Base-by-base conservation (phyloP, 1,284 basidiomycete genomes). In the Sanghuangporus sanghuang region DNA sequence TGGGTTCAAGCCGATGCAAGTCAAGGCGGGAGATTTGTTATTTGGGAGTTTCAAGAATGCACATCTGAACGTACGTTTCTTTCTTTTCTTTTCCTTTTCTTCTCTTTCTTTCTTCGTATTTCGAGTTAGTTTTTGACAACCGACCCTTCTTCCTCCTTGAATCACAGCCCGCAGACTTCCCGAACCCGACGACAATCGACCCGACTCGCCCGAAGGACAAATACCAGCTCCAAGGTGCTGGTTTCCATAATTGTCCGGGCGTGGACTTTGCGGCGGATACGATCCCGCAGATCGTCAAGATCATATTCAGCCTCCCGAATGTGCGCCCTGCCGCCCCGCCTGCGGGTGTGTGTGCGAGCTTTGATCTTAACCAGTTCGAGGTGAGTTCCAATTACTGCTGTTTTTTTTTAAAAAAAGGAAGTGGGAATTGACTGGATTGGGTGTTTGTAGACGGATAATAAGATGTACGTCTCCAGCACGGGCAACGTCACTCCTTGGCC, bases 11-110 rank as follows among this genome's bases (percentile, higher is more conserved):
- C 68, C 76, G 7, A 52, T 80, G 35, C 65, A 74, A 11, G 72
- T 83, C 58, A 74, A 78, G 65, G 71, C 75, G 1, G 80, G 79
- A 2, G 81, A 83, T 67, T 71, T 75, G 21, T 70, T 83, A 59
- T 79, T 78, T 67, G 75, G 71, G 23, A 79, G 79, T 69, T 78
- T 82, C 72, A 78, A 74, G 69, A 82, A 79, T 54, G 82, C 82
- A 2, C 76, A 83, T 60, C 69, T 78, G 21, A 79, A 84, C 67
- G 82, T 84, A 66, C 49, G 79, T 55, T 35, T n/a, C n/a, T n/a
- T n/a, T n/a, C n/a, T n/a, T n/a, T n/a, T n/a, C n/a, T n/a, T 14
- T 32, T 3, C 32, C 23, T 23, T 38, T 3, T 16, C 1, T 11
- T 23, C 61, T 6, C 16, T 8, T 12, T 11, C 53, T 14, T 23